These are phyloP conservation scores for Boletus reticulatus DNA, from an alignment of 768 basidiomycete genomes.

Conservation along the genomic window DNA sequence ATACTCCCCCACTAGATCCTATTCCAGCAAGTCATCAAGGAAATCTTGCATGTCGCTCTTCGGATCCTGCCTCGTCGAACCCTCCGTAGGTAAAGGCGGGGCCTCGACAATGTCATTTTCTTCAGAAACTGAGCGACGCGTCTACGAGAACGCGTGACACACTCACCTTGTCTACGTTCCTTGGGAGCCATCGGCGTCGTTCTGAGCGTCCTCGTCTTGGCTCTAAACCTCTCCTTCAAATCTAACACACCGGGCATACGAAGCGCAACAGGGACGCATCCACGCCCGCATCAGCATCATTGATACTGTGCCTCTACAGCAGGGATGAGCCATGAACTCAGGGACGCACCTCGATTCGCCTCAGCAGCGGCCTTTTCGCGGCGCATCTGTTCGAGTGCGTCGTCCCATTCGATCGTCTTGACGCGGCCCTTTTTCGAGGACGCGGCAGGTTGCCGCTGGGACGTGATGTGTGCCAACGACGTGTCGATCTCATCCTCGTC, in stretches of 20 bases:
- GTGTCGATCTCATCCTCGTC: conserved; percentile 60
- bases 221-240: conserved; percentile 55
- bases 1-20: conserved; percentile 5
- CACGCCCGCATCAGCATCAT: neutral
- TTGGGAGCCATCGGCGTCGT: conserved; percentile 34
- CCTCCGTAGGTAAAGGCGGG: conserved; percentile 50
- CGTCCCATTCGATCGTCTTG: conserved; percentile 67
- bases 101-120: conserved; percentile 42
- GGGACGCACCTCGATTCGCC: conserved; percentile 62
- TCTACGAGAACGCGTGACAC: neutral
- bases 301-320: too few species aligned
- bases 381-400: conserved; percentile 58
- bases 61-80: conserved; percentile 34
- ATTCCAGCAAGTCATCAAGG: conserved; percentile 61
- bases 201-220: conserved; percentile 49
- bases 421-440: conserved; percentile 60
- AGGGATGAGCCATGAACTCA: neutral
- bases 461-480: conserved; percentile 51
- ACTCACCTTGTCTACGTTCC: conserved; percentile 39
- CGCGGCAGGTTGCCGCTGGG: conserved; percentile 15
- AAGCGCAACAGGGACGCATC: neutral
- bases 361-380: conserved; percentile 74
- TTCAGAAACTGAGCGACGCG: conserved; percentile 11
- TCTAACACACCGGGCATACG: conserved; percentile 35
- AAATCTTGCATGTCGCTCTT: conserved; percentile 69